phyloP scores from a whole-genome alignment of 2,329 filamentous ascomycete genomes.

The Aulographum hederae region DNA sequence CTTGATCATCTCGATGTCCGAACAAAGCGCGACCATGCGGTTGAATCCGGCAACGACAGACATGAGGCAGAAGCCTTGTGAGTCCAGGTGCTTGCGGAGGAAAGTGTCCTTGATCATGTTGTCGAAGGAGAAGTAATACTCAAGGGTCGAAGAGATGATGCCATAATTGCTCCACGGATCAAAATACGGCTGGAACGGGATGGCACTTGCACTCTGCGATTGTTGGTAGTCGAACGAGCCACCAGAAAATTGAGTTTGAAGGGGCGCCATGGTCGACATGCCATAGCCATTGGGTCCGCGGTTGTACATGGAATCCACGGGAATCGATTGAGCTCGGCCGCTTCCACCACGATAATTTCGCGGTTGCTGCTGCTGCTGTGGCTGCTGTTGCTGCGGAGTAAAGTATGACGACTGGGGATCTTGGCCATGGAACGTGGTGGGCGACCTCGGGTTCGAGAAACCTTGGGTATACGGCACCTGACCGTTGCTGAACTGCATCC shows the following conservation, averaged over 20 bases:
- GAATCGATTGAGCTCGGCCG: not conserved
- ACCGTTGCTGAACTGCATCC: not conserved
- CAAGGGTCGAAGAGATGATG: slow-evolving; percentile 44
- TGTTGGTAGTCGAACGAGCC: slow-evolving; percentile 40
- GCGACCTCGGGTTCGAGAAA: too few relatives aligned
- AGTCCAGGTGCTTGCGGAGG: slow-evolving; percentile 82
- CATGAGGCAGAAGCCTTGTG: slow-evolving; percentile 76
- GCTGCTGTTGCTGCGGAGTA: too few relatives aligned
- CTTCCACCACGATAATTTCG: not conserved
- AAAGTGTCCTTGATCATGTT: slow-evolving; percentile 90
- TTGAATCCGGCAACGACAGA: slow-evolving; percentile 71
- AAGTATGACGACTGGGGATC: too few relatives aligned
- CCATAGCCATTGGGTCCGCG: slow-evolving; percentile 9
- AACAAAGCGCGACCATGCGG: slow-evolving; percentile 56
- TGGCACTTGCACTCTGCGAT: slow-evolving; percentile 37
- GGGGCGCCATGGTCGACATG: not conserved
- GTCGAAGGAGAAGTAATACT: slow-evolving; percentile 95
- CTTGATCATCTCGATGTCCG: slow-evolving; percentile 56
- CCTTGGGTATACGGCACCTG: too few relatives aligned
- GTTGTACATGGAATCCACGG: not conserved
- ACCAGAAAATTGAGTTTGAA: too few relatives aligned
- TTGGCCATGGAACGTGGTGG: too few relatives aligned
- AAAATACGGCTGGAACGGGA: slow-evolving; percentile 39
- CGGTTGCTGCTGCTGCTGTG: not conserved
- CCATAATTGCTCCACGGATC: slow-evolving; percentile 36